Evolutionary conservation across 2,329 filamentous ascomycete genomes (phyloP), one percentile per base, ranked within the genome.

Genomic region (Hymenoscyphus occultus): DNA sequence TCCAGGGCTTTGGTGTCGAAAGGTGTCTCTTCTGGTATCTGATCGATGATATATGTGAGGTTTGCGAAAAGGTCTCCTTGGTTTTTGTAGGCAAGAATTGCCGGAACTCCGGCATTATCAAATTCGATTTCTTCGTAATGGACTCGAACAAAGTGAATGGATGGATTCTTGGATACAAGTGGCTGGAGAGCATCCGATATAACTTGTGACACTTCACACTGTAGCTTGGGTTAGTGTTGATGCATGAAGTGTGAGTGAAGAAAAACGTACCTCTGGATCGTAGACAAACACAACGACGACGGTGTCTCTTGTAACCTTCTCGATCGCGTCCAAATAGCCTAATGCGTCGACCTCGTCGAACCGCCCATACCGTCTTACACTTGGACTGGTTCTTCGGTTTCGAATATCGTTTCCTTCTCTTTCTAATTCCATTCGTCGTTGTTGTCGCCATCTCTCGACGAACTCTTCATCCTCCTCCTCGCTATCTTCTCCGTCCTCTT

Each of bases 301-400:
- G 0, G 92, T 94, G 58, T 94, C 91, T 59, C 88, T 79, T 48
- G 87, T 83, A 4, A 94, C 92, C 78, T 92, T 95, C 80, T 99
- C 95, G 71, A 98, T 92, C 63, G 94, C 93, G 77, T 98, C 93
- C n/a, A 99, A 84, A 74, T 96, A 99, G 19, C 93, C 95, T 69
- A 90, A 82, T 7, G 92, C 94, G 80, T 98, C 93, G 1, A 98
- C 95, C 65, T 87, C 84, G 67, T 93, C 90, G 68, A 98, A 80
- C 13, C 84, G 85, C 28, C 95, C 95, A 75, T 90, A 98, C 65
- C 89, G 82, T 69, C 91, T 83, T 69, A 90, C 85, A 72, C 89
- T 93, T 0, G 92, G 92, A 76, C 89, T 94, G 61, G 86, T 89
- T 73, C 88, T 86, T 73, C 90, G 82, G 68, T 83, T 90, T 67